Percentiles rank a stretch among this genome's conserved stretches.
phyloP scores from a whole-genome alignment of 2,329 filamentous ascomycete genomes.

The Cytospora mali region DNA sequence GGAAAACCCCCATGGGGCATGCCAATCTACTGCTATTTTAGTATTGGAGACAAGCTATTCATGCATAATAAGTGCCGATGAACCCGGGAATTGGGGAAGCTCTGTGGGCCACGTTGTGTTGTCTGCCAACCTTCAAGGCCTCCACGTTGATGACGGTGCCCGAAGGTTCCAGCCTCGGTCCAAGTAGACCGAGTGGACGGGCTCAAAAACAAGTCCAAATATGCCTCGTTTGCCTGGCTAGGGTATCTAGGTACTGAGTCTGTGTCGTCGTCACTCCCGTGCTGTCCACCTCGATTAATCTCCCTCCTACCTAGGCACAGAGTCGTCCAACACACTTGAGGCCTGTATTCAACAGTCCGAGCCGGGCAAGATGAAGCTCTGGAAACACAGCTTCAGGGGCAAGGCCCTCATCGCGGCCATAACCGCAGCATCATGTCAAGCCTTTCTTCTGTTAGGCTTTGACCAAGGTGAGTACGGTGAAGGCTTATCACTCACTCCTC shows the following conservation, averaged over 20 bases:
- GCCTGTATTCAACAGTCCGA: neutral
- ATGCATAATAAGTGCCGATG: neutral
- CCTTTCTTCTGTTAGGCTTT: constrained; percentile 39
- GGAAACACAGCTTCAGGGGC: constrained; percentile 30
- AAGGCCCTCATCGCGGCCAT: constrained; percentile 30
- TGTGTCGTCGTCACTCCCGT: neutral
- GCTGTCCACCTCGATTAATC: neutral
- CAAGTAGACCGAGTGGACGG: neutral
- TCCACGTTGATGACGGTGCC: neutral
- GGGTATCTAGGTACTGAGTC: too few relatives aligned
- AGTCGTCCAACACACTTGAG: neutral
- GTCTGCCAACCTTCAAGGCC: neutral
- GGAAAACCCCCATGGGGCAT: neutral
- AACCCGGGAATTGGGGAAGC: neutral
- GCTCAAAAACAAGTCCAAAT: neutral
- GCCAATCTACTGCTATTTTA: neutral
- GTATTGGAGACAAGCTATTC: neutral
- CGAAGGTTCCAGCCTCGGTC: neutral
- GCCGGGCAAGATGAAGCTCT: constrained; percentile 19
- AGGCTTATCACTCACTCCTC: neutral
- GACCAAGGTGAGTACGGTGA: constrained; percentile 35
- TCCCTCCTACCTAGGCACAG: too few relatives aligned
- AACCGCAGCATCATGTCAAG: constrained; percentile 44
- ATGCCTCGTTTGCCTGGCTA: neutral
- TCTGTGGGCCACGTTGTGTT: neutral